Evolutionary conservation across 306 rosid species (phyloP).

Genomic region (Cicer chorassanicum): DNA sequence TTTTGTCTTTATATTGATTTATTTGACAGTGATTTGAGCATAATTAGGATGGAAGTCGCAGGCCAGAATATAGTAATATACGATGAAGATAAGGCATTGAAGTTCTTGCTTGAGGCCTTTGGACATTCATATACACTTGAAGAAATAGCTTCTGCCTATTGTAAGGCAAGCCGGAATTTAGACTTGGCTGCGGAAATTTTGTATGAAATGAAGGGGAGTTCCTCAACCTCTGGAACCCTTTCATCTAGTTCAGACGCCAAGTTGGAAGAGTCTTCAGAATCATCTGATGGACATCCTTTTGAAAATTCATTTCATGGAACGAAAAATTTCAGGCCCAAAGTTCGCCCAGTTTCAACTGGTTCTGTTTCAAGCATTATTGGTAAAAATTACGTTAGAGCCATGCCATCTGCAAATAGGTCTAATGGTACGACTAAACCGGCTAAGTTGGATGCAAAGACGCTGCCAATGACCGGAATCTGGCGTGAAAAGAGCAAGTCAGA

Average conservation of each 20-base stretch:
- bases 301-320: constrained; percentile 49
- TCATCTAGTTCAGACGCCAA: constrained; percentile 43
- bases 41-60: constrained; percentile 59
- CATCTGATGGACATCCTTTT: constrained; percentile 43
- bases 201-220: constrained; percentile 54
- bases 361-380: constrained; percentile 67
- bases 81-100: constrained; percentile 64
- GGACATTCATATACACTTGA: constrained; percentile 65
- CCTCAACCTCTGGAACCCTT: constrained; percentile 42
- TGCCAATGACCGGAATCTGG: constrained; percentile 58
- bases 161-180: constrained; percentile 66
- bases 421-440: constrained; percentile 48
- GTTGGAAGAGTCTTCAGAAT: constrained; percentile 43
- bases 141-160: constrained; percentile 79
- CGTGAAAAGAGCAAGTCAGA: constrained; percentile 48
- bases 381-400: constrained; percentile 55
- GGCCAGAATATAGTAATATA: constrained; percentile 41
- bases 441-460: constrained; percentile 56
- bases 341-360: constrained; percentile 65
- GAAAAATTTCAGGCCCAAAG: constrained; percentile 51
- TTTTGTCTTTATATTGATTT: constrained; percentile 4
- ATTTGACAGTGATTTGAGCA: constrained; percentile 26
- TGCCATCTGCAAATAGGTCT: constrained; percentile 51
- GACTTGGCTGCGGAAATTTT: constrained; percentile 68
- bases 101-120: constrained; percentile 70